Percentiles rank a stretch among this genome's conserved stretches.
Conservation (phyloP, 352 stramenopile genomes). For the Phytophthora foliorum region DNA sequence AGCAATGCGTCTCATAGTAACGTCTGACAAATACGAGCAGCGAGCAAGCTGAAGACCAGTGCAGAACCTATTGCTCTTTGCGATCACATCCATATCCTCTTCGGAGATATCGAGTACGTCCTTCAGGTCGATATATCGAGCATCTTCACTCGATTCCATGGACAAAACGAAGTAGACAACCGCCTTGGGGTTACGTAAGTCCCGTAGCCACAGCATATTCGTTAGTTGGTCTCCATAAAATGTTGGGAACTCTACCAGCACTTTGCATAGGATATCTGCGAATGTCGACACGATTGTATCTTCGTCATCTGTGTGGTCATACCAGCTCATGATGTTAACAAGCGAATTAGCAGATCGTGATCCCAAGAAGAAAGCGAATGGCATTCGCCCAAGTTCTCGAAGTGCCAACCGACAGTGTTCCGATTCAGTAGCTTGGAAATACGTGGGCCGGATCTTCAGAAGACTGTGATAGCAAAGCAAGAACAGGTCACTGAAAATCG, state of each 20-base stretch:
- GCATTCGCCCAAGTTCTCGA: conserved; percentile 61
- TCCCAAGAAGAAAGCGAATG: conserved; percentile 80
- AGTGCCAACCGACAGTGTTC: conserved; percentile 55
- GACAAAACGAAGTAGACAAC: conserved; percentile 76
- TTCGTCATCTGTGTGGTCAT: conserved; percentile 54
- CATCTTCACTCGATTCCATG: conserved; percentile 63
- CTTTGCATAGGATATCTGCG: conserved; percentile 74
- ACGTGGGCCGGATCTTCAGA: conserved; percentile 56
- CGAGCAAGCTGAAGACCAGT: conserved; percentile 47
- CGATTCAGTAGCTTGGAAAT: conserved; percentile 70
- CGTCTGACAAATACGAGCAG: conserved; percentile 54
- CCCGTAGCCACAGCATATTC: conserved; percentile 68
- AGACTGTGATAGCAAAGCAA: conserved; percentile 71
- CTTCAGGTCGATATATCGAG: conserved; percentile 61
- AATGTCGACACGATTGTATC: conserved; percentile 56
- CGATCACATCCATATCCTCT: conserved; percentile 71
- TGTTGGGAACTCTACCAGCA: conserved; percentile 66
- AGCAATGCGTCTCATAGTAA: conserved; percentile 49
- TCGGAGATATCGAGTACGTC: conserved; percentile 58
- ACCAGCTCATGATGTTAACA: conserved; percentile 55
- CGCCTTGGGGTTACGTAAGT: conserved; percentile 56
- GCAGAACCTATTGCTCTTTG: conserved; percentile 64
- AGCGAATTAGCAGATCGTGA: conserved; percentile 65
- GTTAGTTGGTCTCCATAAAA: conserved; percentile 80
- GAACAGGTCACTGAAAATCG: conserved; percentile 85